Base-by-base conservation (phyloP, 345 rosid genomes). In the Sisymbrium altissimum region DNA sequence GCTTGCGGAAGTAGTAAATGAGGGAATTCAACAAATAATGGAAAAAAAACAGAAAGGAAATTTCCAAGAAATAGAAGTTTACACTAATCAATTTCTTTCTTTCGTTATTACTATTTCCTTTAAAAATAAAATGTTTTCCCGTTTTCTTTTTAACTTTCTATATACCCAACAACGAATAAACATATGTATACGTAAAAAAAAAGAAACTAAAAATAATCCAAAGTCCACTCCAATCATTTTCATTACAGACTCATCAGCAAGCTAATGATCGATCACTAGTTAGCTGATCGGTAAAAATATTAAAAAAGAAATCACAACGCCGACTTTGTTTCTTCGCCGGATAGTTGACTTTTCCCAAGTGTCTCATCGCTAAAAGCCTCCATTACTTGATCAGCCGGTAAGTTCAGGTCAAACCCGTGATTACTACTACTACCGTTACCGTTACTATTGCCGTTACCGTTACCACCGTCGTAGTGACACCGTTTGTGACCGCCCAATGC, bases 401-500 rank as follows among this genome's bases (percentile, higher is more conserved):
- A 33, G 45, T 89, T 89, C 39, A 89, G 73, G 79, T 89, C 96
- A 75, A 87, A 85, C 5, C 75, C 83, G 57, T 73, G 74, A 15
- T 71, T 78, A 69, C 3, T 50, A 69, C 3, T 50, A 57, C 43
- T 44, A 54, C 62, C 52, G 68, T 59, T 46, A 36, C 46, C 52
- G 68, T 59, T 33, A 36, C 46, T 35, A 35, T 25, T 30, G 35
- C 71, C 41, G 46, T 71, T 64, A 55, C 33, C 41, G 70, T 44
- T 62, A 14, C 79, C 87, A 46, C 89, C 90, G 55, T 87, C 94
- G 48, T 90, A 90, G 82, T 89, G 97, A 59, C 97, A 83, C 6
- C 97, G 87, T 78, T 91, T 91, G 82, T 91, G 97, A n/a, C 97
- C 97, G 13, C 97, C 97, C 17, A 91, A 57, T n/a, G 97, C 97